Evolutionary conservation across 169 alveolate genomes (phyloP).

Genomic region (Plasmodium gaboni): DNA sequence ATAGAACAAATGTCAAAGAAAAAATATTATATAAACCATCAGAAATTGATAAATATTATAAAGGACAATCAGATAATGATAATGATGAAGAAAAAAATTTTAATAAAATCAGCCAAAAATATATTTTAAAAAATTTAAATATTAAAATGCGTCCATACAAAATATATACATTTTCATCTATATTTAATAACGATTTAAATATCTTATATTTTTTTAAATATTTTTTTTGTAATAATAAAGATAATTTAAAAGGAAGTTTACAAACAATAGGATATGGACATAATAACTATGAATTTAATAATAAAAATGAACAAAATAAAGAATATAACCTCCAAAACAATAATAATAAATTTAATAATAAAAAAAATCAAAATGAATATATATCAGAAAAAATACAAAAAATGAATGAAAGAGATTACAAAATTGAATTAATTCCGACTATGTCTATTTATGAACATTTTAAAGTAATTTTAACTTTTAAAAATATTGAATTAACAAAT

Average conservation of each 20-base stretch:
- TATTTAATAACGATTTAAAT: constrained; percentile 69
- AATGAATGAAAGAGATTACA: constrained; percentile 15
- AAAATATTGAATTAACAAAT: constrained; percentile 19
- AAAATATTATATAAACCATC: background rate
- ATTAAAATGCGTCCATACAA: constrained; percentile 44
- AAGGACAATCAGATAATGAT: background rate
- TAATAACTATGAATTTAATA: background rate
- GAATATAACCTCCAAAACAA: background rate
- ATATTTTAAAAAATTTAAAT: constrained; percentile 49
- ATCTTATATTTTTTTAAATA: constrained; percentile 53
- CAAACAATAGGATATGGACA: background rate
- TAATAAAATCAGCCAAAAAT: constrained; percentile 5
- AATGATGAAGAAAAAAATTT: background rate
- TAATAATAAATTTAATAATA: background rate
- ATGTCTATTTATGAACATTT: constrained; percentile 73
- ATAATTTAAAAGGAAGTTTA: background rate
- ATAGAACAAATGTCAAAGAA: background rate
- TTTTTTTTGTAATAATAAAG: constrained; percentile 27
- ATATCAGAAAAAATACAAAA: background rate
- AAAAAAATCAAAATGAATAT: background rate
- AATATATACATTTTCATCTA: constrained; percentile 59
- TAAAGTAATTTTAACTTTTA: constrained; percentile 32
- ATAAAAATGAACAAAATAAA: background rate
- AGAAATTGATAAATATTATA: background rate
- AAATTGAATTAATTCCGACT: constrained; percentile 32